Percentiles rank a stretch among this genome's conserved stretches.
These are phyloP conservation scores for Nepenthes mirabilis DNA, from an alignment of 148 eudicot genomes.

Conservation along the genomic window DNA sequence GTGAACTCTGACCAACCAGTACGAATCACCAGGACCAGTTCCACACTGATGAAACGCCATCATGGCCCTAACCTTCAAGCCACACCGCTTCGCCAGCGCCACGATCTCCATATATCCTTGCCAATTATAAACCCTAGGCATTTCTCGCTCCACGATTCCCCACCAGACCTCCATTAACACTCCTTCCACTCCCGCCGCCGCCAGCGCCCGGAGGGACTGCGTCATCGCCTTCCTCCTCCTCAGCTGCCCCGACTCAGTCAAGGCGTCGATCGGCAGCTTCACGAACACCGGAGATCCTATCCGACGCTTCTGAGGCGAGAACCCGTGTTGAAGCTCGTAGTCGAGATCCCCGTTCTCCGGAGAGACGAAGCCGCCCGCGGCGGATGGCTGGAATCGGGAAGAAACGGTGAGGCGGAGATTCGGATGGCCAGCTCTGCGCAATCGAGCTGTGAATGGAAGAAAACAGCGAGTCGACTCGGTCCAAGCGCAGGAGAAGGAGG, in stretches of 20 bases:
- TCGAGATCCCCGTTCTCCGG: conserved; percentile 13
- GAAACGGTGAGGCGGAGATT: background rate
- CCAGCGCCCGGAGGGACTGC: no score
- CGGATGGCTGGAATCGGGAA: conserved; percentile 14
- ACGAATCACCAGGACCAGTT: conserved; percentile 27
- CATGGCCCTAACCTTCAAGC: no score
- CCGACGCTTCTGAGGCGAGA: conserved; percentile 9
- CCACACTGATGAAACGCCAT: background rate
- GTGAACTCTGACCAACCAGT: conserved; percentile 19
- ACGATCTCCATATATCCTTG: no score
- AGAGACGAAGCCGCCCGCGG: conserved; percentile 9
- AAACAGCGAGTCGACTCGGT: conserved; percentile 2
- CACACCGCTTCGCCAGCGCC: no score
- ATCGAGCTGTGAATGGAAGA: conserved; percentile 4
- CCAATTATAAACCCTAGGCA: no score
- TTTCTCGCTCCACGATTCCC: no score
- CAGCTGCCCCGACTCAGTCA: no score
- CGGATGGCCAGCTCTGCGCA: background rate
- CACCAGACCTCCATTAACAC: no score
- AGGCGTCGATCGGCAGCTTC: no score
- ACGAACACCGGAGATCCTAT: conserved; percentile 10
- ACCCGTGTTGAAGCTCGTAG: conserved; percentile 24
- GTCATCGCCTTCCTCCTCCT: no score
- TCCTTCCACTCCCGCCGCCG: no score
- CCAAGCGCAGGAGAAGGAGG: background rate